Evolutionary conservation across 371 early-diverging fungal genomes (phyloP), one percentile per base, ranked within the genome.

Genomic region (Saksenaea vasiformis): DNA sequence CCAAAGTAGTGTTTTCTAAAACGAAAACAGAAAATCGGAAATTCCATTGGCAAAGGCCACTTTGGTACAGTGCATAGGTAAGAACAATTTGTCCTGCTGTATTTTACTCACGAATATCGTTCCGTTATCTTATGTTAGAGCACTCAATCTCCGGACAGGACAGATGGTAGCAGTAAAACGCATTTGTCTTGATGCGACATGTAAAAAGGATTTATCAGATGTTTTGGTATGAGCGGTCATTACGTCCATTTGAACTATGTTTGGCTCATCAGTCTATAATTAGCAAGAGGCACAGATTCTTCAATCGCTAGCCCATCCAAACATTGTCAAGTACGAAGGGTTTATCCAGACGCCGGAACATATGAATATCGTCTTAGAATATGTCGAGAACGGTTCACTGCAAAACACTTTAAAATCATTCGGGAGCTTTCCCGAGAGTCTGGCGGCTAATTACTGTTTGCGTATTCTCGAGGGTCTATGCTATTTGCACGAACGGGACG

Each of bases 381-480:
- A 84, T 73, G 97, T 95, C 28, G 97, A 97, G 70, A 93, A 94
- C 66, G 98, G 98, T 13, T 96, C 96, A 11, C 83, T 98, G 53
- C 79, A 89, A 58, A 89, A 86, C 19, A 90, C 94, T 15, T 80
- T 92, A 14, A 91, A 92, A 69, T 87, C 91, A 47, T 97, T 96
- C 79, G 96, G 96, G 2, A 79, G 82, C 34, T 91, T 98, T 56
- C 91, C 95, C 0, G 98, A 97, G 72, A 87, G 84, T 56, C 84
- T 98, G 35, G 93, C 95, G 13, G 82, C 91, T 7, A 84, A 91
- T 0, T 98, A 96, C 72, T 88, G 91, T 8, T 78, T 84, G 26
- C 93, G 97, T 70, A 93, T 95, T 13, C 80, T 97, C 13, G 86
- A 92, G 43, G 98, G 92, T 0, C 83, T 98, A 26, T 74, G 85